These are phyloP conservation scores for Suhomyces yuchorum DNA, from an alignment of 1,139 yeast species.

Conservation along the genomic window DNA sequence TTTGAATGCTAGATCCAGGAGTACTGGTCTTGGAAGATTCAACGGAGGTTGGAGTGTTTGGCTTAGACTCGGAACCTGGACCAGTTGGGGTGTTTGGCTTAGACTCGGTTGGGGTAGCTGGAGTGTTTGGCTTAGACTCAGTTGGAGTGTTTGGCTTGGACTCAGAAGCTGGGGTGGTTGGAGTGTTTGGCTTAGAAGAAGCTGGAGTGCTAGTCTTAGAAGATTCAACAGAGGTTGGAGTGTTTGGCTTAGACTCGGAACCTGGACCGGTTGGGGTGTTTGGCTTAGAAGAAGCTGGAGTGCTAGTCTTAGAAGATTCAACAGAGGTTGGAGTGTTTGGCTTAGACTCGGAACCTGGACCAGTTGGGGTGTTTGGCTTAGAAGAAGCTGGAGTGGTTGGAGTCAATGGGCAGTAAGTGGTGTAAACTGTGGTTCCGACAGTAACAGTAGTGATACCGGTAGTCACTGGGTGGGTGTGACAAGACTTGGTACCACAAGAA, in stretches of 20 bases:
- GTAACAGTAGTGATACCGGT: constrained; percentile 32
- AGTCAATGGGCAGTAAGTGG: constrained; percentile 25
- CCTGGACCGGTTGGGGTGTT: neutral
- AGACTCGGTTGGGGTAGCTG: constrained; percentile 1
- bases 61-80: neutral
- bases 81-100: neutral
- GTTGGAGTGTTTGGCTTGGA: neutral
- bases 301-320: neutral
- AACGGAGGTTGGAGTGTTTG: neutral
- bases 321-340: neutral
- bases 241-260: neutral
- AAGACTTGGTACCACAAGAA: constrained; percentile 22
- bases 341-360: neutral
- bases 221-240: neutral
- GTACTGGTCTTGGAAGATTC: neutral
- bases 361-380: neutral
- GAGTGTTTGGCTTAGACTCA: neutral
- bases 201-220: neutral
- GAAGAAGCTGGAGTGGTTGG: constrained; percentile 1
- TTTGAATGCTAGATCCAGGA: constrained; percentile 3
- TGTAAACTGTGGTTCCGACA: constrained; percentile 18
- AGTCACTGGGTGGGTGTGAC: constrained; percentile 24
- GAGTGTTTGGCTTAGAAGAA: neutral
- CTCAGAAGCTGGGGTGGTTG: neutral
- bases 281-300: neutral